These are phyloP conservation scores for Verticillium dahliae DNA, from an alignment of 2,329 filamentous ascomycete species.

Conservation along the genomic window DNA sequence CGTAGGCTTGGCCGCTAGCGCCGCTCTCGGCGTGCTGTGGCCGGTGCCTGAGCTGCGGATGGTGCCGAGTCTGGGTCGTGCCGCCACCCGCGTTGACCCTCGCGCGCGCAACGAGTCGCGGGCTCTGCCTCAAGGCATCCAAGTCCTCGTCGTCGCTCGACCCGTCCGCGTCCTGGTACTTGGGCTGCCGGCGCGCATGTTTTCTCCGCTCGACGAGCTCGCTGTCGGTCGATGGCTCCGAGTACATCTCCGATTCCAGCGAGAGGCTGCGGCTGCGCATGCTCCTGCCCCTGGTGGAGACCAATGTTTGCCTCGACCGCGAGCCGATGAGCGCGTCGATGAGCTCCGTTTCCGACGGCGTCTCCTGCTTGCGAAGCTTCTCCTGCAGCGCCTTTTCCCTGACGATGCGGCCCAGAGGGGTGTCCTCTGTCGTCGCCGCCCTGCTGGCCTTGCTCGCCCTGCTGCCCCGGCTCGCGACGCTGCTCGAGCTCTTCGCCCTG, in stretches of 20 bases:
- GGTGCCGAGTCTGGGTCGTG: constrained; percentile 38
- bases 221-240: constrained; percentile 14
- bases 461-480: constrained; percentile 40
- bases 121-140: constrained; percentile 12
- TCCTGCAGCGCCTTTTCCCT: constrained; percentile 39
- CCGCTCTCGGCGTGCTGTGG: constrained; percentile 18
- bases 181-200: constrained; percentile 3
- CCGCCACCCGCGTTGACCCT: constrained; percentile 24
- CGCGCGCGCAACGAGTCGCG: constrained; percentile 17
- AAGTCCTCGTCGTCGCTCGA: constrained; percentile 22
- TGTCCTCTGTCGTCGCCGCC: constrained; percentile 25
- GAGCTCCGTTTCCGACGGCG: constrained; percentile 32
- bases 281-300: constrained; percentile 21
- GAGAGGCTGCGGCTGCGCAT: constrained; percentile 25
- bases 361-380: constrained; percentile 35
- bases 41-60: constrained; percentile 32
- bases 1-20: constrained; percentile 16
- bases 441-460: neutral
- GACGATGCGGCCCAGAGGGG: constrained; percentile 34
- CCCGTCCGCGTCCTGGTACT: constrained; percentile 13
- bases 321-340: constrained; percentile 32
- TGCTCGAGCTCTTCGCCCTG: constrained; percentile 52
- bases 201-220: constrained; percentile 10
- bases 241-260: constrained; percentile 23
- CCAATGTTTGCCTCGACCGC: constrained; percentile 8